Percentiles rank a stretch among this genome's conserved stretches.
Conservation (phyloP, 2,329 filamentous ascomycete genomes). For the Domatiomyces catenatus region DNA sequence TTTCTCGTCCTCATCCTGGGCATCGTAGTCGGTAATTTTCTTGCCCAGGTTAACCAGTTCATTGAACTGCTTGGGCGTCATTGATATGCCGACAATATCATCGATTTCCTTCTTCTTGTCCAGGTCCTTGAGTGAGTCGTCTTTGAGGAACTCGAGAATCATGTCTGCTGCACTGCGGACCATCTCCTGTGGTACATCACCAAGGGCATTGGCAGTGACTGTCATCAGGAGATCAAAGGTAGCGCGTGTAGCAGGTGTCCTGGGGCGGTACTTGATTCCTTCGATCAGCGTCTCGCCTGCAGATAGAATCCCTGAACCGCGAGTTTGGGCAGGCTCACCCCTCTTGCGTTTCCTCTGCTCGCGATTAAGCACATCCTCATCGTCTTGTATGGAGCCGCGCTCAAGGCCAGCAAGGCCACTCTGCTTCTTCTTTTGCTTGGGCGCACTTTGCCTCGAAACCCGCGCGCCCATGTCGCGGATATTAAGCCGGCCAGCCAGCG, state of each 20-base stretch:
- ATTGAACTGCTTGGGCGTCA: conserved; percentile 86
- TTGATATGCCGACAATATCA: conserved; percentile 68
- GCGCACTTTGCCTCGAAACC: conserved; percentile 62
- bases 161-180: conserved; percentile 89
- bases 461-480: conserved; percentile 89
- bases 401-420: conserved; percentile 54
- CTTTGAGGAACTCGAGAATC: conserved; percentile 79
- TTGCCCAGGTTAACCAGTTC: conserved; percentile 92
- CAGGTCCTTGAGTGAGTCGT: conserved; percentile 88
- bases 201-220: conserved; percentile 71
- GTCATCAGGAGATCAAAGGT: conserved; percentile 92
- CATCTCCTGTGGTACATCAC: conserved; percentile 83
- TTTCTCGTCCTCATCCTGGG: conserved; percentile 86
- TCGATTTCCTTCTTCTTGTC: conserved; percentile 98
- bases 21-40: conserved; percentile 97
- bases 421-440: conserved; percentile 61
- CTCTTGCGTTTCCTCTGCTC: conserved; percentile 77
- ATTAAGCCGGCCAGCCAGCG: conserved; percentile 80
- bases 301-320: conserved; percentile 64
- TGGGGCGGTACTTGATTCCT: conserved; percentile 78
- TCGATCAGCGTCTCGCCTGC: conserved; percentile 77
- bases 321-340: conserved; percentile 53
- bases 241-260: conserved; percentile 77
- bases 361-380: conserved; percentile 64
- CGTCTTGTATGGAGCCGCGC: conserved; percentile 61